phyloP scores from a whole-genome alignment of 345 rosid species.

The Pugionium dolabratum region DNA sequence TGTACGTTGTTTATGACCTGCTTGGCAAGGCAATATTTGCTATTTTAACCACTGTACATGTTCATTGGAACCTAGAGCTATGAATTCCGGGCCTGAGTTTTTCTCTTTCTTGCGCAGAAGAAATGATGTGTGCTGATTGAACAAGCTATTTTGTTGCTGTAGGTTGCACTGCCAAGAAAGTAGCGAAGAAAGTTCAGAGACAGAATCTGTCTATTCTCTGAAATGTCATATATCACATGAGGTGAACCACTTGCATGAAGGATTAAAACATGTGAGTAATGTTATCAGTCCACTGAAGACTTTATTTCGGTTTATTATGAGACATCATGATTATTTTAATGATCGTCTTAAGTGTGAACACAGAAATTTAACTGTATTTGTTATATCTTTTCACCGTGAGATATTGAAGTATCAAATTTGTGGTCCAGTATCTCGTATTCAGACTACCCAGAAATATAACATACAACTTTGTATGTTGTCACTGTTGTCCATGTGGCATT shows the following conservation, averaged over 20 bases:
- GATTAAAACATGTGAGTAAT: constrained; percentile 77
- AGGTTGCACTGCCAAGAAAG: constrained; percentile 94
- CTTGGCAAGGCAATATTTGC: neutral
- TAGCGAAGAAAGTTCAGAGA: constrained; percentile 51
- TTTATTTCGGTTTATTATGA: constrained; percentile 16
- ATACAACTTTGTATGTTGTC: neutral
- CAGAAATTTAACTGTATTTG: constrained; percentile 1
- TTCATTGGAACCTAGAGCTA: constrained; percentile 9
- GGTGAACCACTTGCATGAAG: constrained; percentile 99
- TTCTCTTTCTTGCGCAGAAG: neutral
- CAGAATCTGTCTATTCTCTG: constrained; percentile 83
- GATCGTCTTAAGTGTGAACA: neutral
- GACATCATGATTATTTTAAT: neutral
- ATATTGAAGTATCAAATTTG: constrained; percentile 3
- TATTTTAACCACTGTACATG: neutral
- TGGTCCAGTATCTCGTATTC: neutral
- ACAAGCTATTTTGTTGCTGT: constrained; percentile 2
- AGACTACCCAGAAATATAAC: neutral
- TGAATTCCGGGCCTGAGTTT: constrained; percentile 1
- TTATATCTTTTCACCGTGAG: neutral
- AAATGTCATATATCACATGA: constrained; percentile 98
- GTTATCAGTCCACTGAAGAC: neutral
- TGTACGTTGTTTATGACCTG: constrained; percentile 4
- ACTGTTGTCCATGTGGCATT: neutral
- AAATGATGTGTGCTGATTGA: neutral